phyloP scores from a whole-genome alignment of 495 filamentous ascomycete species.

The Pseudoneurospora amorphoporcata region DNA sequence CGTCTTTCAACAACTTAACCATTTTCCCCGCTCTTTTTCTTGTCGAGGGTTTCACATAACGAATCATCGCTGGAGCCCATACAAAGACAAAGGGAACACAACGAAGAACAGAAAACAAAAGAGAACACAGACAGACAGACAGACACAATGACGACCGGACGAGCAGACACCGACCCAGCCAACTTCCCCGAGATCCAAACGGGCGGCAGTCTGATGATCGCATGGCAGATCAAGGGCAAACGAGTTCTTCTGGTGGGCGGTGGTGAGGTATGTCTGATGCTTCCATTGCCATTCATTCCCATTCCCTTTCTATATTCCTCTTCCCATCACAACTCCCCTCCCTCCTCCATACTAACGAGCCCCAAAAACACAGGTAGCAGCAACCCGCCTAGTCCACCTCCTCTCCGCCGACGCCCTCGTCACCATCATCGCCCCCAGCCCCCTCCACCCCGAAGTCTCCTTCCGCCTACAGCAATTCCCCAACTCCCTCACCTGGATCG shows the following conservation, averaged over 20 bases:
- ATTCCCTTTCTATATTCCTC: constrained; percentile 2
- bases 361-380: constrained; percentile 73
- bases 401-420: constrained; percentile 92
- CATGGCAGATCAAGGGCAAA: constrained; percentile 86
- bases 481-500: constrained; percentile 62
- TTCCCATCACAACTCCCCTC: too few species aligned
- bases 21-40: neutral
- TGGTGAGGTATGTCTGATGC: constrained; percentile 58
- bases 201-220: constrained; percentile 84
- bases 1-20: neutral
- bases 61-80: neutral
- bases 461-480: constrained; percentile 54
- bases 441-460: constrained; percentile 77
- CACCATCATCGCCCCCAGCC: constrained; percentile 68
- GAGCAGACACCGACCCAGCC: neutral
- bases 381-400: constrained; percentile 81
- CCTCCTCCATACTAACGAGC: constrained; percentile 1
- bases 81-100: neutral
- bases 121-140: neutral
- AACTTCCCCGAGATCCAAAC: constrained; percentile 72
- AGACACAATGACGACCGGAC: neutral
- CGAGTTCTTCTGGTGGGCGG: constrained; percentile 81
- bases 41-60: neutral
- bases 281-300: neutral
- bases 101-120: neutral